Evolutionary conservation across 169 alveolate genomes (phyloP), one percentile per base, ranked within the genome.

Genomic region (Theileria sp.): DNA sequence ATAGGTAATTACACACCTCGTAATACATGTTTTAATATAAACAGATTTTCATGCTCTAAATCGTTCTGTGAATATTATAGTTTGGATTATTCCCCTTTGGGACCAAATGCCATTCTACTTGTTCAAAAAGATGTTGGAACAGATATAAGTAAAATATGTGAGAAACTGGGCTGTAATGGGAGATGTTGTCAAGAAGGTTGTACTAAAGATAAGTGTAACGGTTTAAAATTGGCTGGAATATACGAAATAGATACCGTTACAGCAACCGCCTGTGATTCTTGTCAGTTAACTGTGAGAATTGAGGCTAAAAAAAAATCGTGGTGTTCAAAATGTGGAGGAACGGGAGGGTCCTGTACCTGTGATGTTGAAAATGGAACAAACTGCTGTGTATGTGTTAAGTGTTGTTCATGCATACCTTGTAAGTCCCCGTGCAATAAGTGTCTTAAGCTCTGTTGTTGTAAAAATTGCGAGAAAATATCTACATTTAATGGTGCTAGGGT

Each of bases 251-350:
- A 49, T 17, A 65, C 60, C 23, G 70, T 72, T 17, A 28, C 38
- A n/a, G 26, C 74, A 8, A 49, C 75, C 10, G 50, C 88, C 0
- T 81, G 88, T 28, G 44, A 51, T 19, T 50, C 30, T 36, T 81
- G 88, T 56, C 77, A 81, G 64, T 44, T 81, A 62, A 56, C 88
- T 1, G 30, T 81, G 19, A 15, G 60, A 21, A 26, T 81, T 10
- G 81, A 75, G 54, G 88, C 65, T 5, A 34, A 15, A 10, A 28
- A 78, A n/a, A n/a, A n/a, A n/a, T n/a, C n/a, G n/a, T n/a, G n/a
- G n/a, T 28, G 44, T 7, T 5, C 68, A 9, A 5, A 2, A 17
- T 60, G 68, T 17, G 17, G 44, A 8, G 30, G 17, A 60, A 10
- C 44, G 2, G 68, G 68, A 25, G 68, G 68, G 30, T 10, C 68